Conservation (phyloP, 176 grass and related monocot species). For the Areca catechu region DNA sequence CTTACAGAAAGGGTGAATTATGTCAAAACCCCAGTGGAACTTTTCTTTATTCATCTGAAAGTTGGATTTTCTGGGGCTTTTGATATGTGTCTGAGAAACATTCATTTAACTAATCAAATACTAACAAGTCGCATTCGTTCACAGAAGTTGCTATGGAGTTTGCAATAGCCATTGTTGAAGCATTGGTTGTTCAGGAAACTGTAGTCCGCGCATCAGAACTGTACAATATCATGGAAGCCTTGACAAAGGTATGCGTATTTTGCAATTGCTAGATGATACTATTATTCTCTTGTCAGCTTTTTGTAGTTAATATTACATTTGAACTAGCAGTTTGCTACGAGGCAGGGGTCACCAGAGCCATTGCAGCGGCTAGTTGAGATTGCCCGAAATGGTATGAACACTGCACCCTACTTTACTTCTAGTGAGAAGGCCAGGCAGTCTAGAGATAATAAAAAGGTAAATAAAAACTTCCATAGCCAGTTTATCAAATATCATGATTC, state of each 20-base stretch:
- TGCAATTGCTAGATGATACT: no score
- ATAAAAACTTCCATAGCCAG: neutral
- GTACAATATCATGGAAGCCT: slow-evolving; percentile 69
- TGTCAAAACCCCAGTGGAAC: no score
- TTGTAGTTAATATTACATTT: no score
- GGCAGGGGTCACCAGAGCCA: slow-evolving; percentile 69
- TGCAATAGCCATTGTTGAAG: slow-evolving; percentile 74
- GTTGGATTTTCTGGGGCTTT: neutral
- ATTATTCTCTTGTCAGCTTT: no score
- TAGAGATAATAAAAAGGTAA: slow-evolving; percentile 57
- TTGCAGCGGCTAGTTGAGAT: slow-evolving; percentile 79
- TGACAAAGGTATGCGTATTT: slow-evolving; percentile 47
- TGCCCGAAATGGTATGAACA: slow-evolving; percentile 42
- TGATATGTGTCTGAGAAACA: neutral
- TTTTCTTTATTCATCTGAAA: no score
- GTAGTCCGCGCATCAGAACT: slow-evolving; percentile 48
- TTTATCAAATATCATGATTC: no score
- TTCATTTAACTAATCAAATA: slow-evolving; percentile 1
- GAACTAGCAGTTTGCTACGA: slow-evolving; percentile 57
- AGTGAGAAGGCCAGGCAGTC: slow-evolving; percentile 57
- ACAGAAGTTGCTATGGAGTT: slow-evolving; percentile 76
- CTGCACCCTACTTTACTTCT: slow-evolving; percentile 21
- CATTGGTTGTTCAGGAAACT: slow-evolving; percentile 70
- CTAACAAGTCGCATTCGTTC: slow-evolving; percentile 12
- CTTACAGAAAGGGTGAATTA: neutral